phyloP scores from a whole-genome alignment of 495 filamentous ascomycete genomes.

The Chaetomium fimeti region DNA sequence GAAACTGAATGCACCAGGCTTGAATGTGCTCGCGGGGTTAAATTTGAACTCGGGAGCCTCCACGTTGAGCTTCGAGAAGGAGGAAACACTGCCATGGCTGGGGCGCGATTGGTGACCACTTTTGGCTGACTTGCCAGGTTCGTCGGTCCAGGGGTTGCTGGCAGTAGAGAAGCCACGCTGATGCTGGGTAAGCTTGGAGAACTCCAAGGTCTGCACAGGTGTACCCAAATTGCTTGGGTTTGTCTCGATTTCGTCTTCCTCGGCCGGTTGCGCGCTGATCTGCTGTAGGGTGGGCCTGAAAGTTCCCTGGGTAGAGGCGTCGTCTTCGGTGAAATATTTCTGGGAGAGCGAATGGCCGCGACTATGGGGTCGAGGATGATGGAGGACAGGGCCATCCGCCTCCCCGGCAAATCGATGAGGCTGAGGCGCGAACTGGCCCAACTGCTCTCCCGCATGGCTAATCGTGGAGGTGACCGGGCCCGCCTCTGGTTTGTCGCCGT shows the following conservation, averaged over 20 bases:
- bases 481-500: conserved; percentile 38
- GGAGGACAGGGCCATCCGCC: conserved; percentile 51
- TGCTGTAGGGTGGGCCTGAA: conserved; percentile 34
- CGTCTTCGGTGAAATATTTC: conserved; percentile 49
- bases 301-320: conserved; percentile 40
- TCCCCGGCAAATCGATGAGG: conserved; percentile 43
- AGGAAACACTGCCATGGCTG: conserved; percentile 63
- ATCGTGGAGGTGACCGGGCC: conserved; percentile 27
- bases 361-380: conserved; percentile 62
- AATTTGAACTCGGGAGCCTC: conserved; percentile 89
- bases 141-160: conserved; percentile 53
- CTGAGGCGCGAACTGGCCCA: conserved; percentile 45
- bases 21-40: conserved; percentile 56
- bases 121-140: conserved; percentile 38
- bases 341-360: conserved; percentile 58
- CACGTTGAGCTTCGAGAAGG: conserved; percentile 78
- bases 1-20: conserved; percentile 57
- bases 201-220: conserved; percentile 49
- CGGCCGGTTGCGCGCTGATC: conserved; percentile 40
- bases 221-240: conserved; percentile 73
- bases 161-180: conserved; percentile 44
- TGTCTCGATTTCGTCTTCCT: conserved; percentile 69
- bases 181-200: conserved; percentile 38
- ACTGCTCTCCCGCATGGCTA: conserved; percentile 40
- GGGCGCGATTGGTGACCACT: conserved; percentile 30